Evolutionary conservation across 176 grass and related monocot species (phyloP), one percentile per base, ranked within the genome.

Genomic region (Zea luxurians): DNA sequence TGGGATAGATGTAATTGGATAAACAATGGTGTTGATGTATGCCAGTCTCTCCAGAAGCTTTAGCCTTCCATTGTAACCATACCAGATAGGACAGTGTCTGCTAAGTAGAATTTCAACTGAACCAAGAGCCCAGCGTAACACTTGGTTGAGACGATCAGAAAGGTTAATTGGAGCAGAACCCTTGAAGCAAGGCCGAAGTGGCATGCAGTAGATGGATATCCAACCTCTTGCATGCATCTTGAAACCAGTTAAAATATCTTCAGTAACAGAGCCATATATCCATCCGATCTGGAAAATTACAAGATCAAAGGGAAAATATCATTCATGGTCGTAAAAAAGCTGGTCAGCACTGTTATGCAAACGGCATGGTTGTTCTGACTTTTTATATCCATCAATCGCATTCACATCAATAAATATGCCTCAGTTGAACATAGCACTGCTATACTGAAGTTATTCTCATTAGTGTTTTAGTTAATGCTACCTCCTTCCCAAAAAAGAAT

Each of bases 1-100:
- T 65, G 93, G 93, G 54, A 97, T 73, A 54, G 90, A 97, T 10
- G 93, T 93, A 55, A 93, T 88, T 37, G 93, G 93, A 85, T 97
- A 97, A 54, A 91, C 89, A 16, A 92, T 97, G 68, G 93, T 90
- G 80, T 93, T 97, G 42, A 97, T 97, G 67, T 97, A 97, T 1
- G 93, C 91, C 76, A 97, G 52, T 57, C 93, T 93, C 79, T 97
- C 88, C 82, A 97, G 75, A 78, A 92, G 85, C 71, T 89, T 97
- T 59, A 97, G 79, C 72, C 86, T 80, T 43, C 86, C 91, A 63
- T 86, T 89, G 70, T 97, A 97, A 58, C 89, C 90, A 67, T 97
- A 97, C 93, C 90, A 97, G n/a, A 97, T 89, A 68, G 93, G 93
- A 84, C 93, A 97, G 43, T 97, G 93, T 15, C 91, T 87, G 83